Percentiles rank a stretch among this genome's conserved stretches.
phyloP scores from a whole-genome alignment of 768 basidiomycete species.

The Pholiota microspora region DNA sequence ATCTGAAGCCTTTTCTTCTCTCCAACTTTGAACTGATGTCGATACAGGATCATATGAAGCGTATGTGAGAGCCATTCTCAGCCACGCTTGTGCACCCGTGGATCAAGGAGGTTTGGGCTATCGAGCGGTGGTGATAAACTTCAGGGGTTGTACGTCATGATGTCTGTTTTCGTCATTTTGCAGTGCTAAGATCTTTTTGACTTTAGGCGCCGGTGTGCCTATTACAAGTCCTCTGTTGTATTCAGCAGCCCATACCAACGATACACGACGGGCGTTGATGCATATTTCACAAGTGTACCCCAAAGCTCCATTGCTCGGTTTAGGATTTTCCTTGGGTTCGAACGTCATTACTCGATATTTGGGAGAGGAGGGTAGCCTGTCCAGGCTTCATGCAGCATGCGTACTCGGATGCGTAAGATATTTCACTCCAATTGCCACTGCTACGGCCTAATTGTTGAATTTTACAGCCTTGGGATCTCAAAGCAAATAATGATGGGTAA shows the following conservation, averaged over 20 bases:
- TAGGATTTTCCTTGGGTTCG: slow-evolving; percentile 94
- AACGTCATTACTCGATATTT: slow-evolving; percentile 89
- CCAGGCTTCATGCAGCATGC: slow-evolving; percentile 64
- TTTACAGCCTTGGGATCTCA: slow-evolving; percentile 8
- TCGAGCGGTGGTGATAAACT: slow-evolving; percentile 88
- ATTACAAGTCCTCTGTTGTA: slow-evolving; percentile 82
- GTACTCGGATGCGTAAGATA: slow-evolving; percentile 76
- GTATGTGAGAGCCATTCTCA: slow-evolving; percentile 83
- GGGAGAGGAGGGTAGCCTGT: slow-evolving; percentile 72
- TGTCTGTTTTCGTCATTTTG: slow-evolving; percentile 7
- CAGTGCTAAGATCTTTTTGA: slow-evolving; percentile 12
- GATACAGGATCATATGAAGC: slow-evolving; percentile 81
- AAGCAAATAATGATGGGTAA: slow-evolving; percentile 10
- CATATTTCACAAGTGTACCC: slow-evolving; percentile 76
- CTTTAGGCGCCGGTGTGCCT: slow-evolving; percentile 77
- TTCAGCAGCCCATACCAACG: slow-evolving; percentile 88
- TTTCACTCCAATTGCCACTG: no score
- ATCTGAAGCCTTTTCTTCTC: not conserved
- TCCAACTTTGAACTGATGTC: slow-evolving; percentile 10
- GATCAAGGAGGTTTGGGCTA: slow-evolving; percentile 87
- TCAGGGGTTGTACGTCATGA: slow-evolving; percentile 75
- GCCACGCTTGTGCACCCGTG: slow-evolving; percentile 66
- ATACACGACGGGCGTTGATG: slow-evolving; percentile 77
- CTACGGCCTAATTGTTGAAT: slow-evolving; percentile 23
- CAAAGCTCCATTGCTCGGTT: slow-evolving; percentile 74